Percentiles rank a stretch among this genome's conserved stretches.
Conservation (phyloP, 805 yeast species). For the Brettanomyces naardenensis region DNA sequence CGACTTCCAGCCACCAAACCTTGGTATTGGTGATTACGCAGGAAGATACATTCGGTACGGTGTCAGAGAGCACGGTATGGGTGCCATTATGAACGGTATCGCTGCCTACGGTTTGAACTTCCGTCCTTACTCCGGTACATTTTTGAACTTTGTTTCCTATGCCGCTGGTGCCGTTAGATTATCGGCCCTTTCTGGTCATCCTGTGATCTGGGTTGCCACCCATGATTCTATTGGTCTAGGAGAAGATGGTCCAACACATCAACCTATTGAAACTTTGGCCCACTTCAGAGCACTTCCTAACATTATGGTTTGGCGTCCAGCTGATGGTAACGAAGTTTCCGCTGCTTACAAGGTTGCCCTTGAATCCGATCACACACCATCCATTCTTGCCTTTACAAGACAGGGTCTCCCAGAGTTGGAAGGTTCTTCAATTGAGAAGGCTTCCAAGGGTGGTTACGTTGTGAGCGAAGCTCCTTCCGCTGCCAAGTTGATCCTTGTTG, state of each 20-base stretch:
- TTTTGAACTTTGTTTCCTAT: slow-evolving; percentile 83
- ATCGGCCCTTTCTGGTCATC: slow-evolving; percentile 76
- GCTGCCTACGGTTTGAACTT: slow-evolving; percentile 82
- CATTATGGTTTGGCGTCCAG: slow-evolving; percentile 84
- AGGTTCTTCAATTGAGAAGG: slow-evolving; percentile 88
- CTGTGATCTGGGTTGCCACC: slow-evolving; percentile 81
- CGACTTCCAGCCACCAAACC: slow-evolving; percentile 86
- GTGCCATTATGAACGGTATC: slow-evolving; percentile 96
- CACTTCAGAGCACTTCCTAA: slow-evolving; percentile 83
- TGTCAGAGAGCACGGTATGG: slow-evolving; percentile 99
- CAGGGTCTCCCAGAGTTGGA: slow-evolving; percentile 89
- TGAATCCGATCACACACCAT: slow-evolving; percentile 56
- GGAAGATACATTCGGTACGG: slow-evolving; percentile 97
- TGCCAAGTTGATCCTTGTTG: slow-evolving; percentile 69
- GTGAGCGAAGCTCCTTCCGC: slow-evolving; percentile 41
- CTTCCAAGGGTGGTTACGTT: slow-evolving; percentile 91
- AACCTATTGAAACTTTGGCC: slow-evolving; percentile 83
- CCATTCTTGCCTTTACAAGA: slow-evolving; percentile 72
- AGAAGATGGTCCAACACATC: slow-evolving; percentile 93
- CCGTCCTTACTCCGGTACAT: slow-evolving; percentile 94
- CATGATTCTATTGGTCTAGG: slow-evolving; percentile 89
- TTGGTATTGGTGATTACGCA: slow-evolving; percentile 74
- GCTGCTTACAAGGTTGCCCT: slow-evolving; percentile 72
- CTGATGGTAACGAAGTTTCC: slow-evolving; percentile 83
- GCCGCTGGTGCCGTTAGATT: slow-evolving; percentile 86